These are phyloP conservation scores for Petrea volubilis DNA, from an alignment of 257 asterid species.

Conservation along the genomic window DNA sequence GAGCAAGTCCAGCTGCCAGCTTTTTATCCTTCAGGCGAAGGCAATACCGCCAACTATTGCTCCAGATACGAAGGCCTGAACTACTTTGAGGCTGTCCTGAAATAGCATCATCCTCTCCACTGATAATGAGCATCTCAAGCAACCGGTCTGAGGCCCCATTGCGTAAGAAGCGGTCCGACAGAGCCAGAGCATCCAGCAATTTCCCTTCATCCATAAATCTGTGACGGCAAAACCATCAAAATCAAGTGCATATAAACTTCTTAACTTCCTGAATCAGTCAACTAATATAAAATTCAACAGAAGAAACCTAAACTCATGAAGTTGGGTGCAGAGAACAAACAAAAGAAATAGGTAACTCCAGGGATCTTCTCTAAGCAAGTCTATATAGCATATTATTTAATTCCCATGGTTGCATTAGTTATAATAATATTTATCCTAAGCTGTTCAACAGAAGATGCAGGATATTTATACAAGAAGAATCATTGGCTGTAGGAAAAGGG, in stretches of 20 bases:
- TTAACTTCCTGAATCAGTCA: slow-evolving; percentile 7
- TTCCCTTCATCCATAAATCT: slow-evolving; percentile 94
- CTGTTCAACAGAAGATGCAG: neutral
- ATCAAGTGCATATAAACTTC: slow-evolving; percentile 2
- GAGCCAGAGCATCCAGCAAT: slow-evolving; percentile 89
- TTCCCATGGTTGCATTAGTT: slow-evolving; percentile 5
- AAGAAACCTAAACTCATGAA: slow-evolving; percentile 13
- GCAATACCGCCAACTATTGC: slow-evolving; percentile 96
- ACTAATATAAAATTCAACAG: slow-evolving; percentile 2
- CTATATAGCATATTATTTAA: slow-evolving; percentile 7
- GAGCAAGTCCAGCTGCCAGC: slow-evolving; percentile 83
- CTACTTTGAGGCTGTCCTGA: slow-evolving; percentile 55
- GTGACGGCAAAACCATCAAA: slow-evolving; percentile 28
- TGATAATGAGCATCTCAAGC: slow-evolving; percentile 76
- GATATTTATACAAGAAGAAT: neutral
- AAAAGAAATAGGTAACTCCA: slow-evolving; percentile 2
- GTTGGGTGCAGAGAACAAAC: neutral
- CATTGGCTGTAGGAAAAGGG: neutral
- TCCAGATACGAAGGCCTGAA: slow-evolving; percentile 60
- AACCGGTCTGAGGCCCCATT: slow-evolving; percentile 89
- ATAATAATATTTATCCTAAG: slow-evolving; percentile 1
- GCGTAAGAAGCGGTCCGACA: slow-evolving; percentile 92
- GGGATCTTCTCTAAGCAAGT: slow-evolving; percentile 7
- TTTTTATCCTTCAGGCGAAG: slow-evolving; percentile 85
- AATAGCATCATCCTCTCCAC: slow-evolving; percentile 56